Base-by-base conservation (phyloP, 768 basidiomycete species). In the Phaffia australis region DNA sequence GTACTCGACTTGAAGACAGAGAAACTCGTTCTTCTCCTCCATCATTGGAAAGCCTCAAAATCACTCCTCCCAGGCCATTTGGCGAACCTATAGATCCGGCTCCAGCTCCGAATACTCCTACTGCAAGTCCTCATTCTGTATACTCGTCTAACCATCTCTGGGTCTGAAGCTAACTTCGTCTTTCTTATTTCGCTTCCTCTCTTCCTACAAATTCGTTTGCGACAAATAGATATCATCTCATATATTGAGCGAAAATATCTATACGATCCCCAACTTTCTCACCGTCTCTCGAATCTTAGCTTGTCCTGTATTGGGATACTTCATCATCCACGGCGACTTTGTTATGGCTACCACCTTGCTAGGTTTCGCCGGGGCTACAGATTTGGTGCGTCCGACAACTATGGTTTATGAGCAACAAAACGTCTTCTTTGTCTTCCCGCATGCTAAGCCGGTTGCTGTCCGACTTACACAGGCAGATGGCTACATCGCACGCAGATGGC, bases 221-320 rank as follows among this genome's bases (percentile, higher is more conserved):
- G 11, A 42, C 35, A 42, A 42, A 42, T 42, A 42, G 35, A 4
- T 42, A 42, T 42, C 35, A 42, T 42, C 35, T 5, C 35, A 42
- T 5, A 42, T 42, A 42, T 11, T 42, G 35, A 11, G 6, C 70
- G 91, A 94, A 76, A 89, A 94, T 74, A 89, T 92, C 67, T 97
- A 95, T 78, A 99, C 95, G 1, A 71, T 94, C 46, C 95, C 95
- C 0, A 99, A 99, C 74, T 73, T 89, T 7, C 79, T 99, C 51
- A 98, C 95, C 1, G 72, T 85, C 27, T 91, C 90, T 1, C 83
- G 95, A 55, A 93, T 99, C 71, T 71, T 84, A 19, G 84, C 94
- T 0, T 95, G 92, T 74, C 95, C 95, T 14, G 79, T 87, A 16
- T 82, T 99, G n/a, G 94, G 89, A 5, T 95, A 87, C 83, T 84